Percentiles rank a stretch among this genome's conserved stretches.
These are phyloP conservation scores for Rhizopogon salebrosus DNA, from an alignment of 768 basidiomycete species.

Conservation along the genomic window DNA sequence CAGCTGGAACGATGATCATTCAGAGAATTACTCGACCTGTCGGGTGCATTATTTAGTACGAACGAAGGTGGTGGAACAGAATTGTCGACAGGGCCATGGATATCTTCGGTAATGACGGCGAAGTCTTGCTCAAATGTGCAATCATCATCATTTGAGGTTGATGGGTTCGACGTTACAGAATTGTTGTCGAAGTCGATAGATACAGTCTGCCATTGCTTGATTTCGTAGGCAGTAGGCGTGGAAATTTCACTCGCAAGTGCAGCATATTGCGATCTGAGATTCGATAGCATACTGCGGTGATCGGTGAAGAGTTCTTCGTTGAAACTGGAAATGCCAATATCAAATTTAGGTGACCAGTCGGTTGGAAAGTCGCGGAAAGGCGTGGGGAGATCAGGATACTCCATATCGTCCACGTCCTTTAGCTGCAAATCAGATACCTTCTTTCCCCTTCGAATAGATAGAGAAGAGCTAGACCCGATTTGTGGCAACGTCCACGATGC, in stretches of 20 bases:
- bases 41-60: not conserved
- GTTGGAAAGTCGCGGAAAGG: conserved; percentile 36
- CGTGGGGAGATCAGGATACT: conserved; percentile 39
- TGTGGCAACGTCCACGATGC: not conserved
- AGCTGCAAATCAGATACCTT: conserved; percentile 23
- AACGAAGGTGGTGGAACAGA: not conserved
- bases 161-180: not conserved
- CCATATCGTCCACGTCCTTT: conserved; percentile 14
- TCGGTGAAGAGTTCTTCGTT: conserved; percentile 18
- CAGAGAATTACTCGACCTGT: not conserved
- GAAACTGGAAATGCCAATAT: conserved; percentile 3
- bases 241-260: conserved; percentile 15
- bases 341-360: conserved; percentile 26
- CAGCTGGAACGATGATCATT: conserved; percentile 7
- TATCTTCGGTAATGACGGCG: conserved; percentile 16
- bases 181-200: not conserved
- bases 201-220: conserved; percentile 10
- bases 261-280: conserved; percentile 29
- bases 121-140: conserved; percentile 33
- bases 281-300: conserved; percentile 31
- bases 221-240: conserved; percentile 7
- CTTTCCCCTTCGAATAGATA: conserved; percentile 37
- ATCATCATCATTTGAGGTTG: conserved; percentile 24
- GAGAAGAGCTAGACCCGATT: conserved; percentile 14
- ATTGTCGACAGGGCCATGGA: conserved; percentile 4